Evolutionary conservation across 2,329 filamentous ascomycete genomes (phyloP).

Genomic region (Stenocarpella maydis): DNA sequence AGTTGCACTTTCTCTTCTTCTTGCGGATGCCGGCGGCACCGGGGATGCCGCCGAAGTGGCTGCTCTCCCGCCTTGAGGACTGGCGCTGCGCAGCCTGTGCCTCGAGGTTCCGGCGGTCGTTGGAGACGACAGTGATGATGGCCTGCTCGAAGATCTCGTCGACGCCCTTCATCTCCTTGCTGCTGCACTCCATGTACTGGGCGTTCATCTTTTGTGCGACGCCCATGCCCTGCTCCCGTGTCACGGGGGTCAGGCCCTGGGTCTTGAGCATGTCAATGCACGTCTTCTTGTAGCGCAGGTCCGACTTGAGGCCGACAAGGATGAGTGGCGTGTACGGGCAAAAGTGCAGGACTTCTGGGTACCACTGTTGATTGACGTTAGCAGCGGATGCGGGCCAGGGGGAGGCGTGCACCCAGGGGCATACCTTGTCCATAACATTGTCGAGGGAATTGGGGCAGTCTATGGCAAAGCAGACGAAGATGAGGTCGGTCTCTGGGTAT

Average conservation of each 20-base stretch:
- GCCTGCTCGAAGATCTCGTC: slow-evolving; percentile 96
- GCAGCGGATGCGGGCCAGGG: neutral
- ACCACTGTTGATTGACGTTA: slow-evolving; percentile 73
- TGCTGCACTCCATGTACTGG: slow-evolving; percentile 97
- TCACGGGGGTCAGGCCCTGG: slow-evolving; percentile 94
- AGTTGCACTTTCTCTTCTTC: slow-evolving; percentile 85
- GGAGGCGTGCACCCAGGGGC: slow-evolving; percentile 38
- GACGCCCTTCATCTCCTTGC: slow-evolving; percentile 95
- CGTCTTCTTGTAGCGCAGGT: slow-evolving; percentile 92
- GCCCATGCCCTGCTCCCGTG: slow-evolving; percentile 84
- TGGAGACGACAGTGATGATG: slow-evolving; percentile 87
- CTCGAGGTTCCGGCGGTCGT: slow-evolving; percentile 73
- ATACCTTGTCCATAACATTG: slow-evolving; percentile 99
- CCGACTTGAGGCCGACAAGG: slow-evolving; percentile 95
- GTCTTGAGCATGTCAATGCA: slow-evolving; percentile 99
- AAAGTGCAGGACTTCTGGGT: slow-evolving; percentile 98
- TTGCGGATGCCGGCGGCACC: slow-evolving; percentile 58
- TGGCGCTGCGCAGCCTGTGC: slow-evolving; percentile 50
- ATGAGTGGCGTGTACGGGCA: slow-evolving; percentile 97
- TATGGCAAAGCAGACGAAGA: slow-evolving; percentile 99
- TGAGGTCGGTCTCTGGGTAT: slow-evolving; percentile 96
- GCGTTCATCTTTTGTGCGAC: slow-evolving; percentile 95
- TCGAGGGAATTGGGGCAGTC: slow-evolving; percentile 98
- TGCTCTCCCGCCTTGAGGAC: slow-evolving; percentile 47
- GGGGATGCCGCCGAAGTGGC: slow-evolving; percentile 43